Evolutionary conservation across 257 asterid species (phyloP), one percentile per base, ranked within the genome.

Genomic region (Scutellaria minor): DNA sequence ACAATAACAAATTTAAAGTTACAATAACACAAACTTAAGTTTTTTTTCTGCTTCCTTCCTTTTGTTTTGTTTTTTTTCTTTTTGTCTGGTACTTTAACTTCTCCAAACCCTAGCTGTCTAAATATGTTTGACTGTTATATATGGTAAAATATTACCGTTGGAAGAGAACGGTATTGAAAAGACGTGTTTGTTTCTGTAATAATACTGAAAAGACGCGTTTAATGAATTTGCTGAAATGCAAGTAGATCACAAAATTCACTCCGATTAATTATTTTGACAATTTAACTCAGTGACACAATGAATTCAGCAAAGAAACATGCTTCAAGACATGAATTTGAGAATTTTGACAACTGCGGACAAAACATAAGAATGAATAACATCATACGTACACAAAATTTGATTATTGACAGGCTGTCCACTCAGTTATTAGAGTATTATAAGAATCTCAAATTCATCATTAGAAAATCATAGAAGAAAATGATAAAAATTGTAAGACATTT

Each of bases 401-500:
- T 22, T 22, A 56, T 56, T 24, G 14, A 56, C 41, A 56, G 3
- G 39, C 11, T 59, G 52, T 41, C 45, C 39, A 8, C 41, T 9
- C 15, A 72, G 22, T 62, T 22, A 52, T 14, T 46, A 14, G 61
- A 11, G 47, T 47, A 45, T 18, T 41, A 53, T 9, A 41, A 54
- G 48, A 52, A 65, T 47, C 22, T 39, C 20, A 74, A 41, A 65
- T n/a, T 6, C 45, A 27, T 66, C 15, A 20, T 14, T 7, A 71
- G 15, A 53, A 53, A 53, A 31, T 31, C 20, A 31, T 15, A 18
- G 59, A 53, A 53, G 58, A 52, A 55, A 8, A 31, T 51, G 6
- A 13, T 6, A 20, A 64, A 63, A 45, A 42, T 53, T n/a, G 40
- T 41, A 64, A 64, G 51, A 46, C 70, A 64, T 63, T 27, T 20